Conservation (phyloP, 139 green algal genomes). For the Ettlia oleoabundans region DNA sequence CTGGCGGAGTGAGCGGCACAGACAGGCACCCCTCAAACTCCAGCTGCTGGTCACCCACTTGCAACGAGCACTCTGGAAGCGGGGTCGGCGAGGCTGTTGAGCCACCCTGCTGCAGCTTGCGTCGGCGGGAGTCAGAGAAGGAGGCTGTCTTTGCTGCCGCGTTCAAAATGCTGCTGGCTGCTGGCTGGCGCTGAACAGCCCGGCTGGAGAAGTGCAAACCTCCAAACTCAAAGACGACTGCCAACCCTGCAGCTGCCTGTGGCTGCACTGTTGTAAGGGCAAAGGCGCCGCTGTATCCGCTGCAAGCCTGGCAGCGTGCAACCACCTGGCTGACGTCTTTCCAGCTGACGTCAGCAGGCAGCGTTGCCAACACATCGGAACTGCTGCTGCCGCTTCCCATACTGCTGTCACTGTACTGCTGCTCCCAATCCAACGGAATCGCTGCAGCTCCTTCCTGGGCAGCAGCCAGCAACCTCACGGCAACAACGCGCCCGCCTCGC, state of each 20-base stretch:
- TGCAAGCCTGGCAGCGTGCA: background rate
- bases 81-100: background rate
- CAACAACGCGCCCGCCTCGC: background rate
- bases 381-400: too few relatives aligned
- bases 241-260: too few relatives aligned
- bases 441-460: too few relatives aligned
- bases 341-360: background rate
- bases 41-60: background rate
- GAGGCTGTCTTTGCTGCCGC: too few relatives aligned
- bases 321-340: background rate
- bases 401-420: background rate
- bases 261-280: too few relatives aligned
- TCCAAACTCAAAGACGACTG: too few relatives aligned
- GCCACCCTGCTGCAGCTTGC: background rate
- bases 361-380: background rate
- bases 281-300: too few relatives aligned
- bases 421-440: slow-evolving; percentile 5
- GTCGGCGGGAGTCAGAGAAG: background rate
- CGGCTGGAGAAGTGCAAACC: background rate
- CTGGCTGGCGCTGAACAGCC: background rate
- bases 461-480: background rate
- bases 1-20: background rate
- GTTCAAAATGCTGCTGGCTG: too few relatives aligned
- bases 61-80: background rate
- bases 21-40: slow-evolving; percentile 6